Percentiles rank a stretch among this genome's conserved stretches.
Conservation (phyloP, 2,329 filamentous ascomycete genomes). For the Trichoderma afroharzianum region DNA sequence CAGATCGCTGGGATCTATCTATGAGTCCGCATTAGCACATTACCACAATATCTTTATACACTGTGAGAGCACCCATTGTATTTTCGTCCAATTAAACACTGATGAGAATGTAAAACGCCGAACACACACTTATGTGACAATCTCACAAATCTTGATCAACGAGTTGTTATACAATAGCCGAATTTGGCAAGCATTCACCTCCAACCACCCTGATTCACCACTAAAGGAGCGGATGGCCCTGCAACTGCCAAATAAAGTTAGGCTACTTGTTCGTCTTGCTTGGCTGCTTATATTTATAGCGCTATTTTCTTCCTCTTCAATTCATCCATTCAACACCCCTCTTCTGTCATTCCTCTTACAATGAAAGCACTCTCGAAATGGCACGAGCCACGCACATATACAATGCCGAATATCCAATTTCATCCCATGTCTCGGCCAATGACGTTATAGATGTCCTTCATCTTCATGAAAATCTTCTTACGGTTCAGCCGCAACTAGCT, state of each 20-base stretch:
- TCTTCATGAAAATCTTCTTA: background rate
- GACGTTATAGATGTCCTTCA: background rate
- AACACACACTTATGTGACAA: background rate
- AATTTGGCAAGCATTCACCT: background rate
- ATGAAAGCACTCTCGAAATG: background rate
- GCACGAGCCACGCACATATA: background rate
- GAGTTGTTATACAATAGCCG: background rate
- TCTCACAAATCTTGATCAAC: too few species aligned
- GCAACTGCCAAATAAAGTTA: background rate
- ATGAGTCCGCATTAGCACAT: background rate
- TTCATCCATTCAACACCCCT: background rate
- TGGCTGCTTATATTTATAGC: background rate
- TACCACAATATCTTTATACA: background rate
- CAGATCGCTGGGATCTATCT: background rate
- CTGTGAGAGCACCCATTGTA: background rate
- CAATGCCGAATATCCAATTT: background rate
- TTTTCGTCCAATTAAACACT: background rate
- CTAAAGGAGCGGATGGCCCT: background rate
- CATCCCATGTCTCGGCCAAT: background rate
- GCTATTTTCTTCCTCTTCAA: background rate
- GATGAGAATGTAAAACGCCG: background rate
- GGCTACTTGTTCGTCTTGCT: background rate
- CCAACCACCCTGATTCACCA: background rate
- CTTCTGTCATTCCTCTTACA: background rate
- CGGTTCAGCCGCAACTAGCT: background rate